phyloP scores from a whole-genome alignment of 2,329 filamentous ascomycete species.

The Fusarium sp. region DNA sequence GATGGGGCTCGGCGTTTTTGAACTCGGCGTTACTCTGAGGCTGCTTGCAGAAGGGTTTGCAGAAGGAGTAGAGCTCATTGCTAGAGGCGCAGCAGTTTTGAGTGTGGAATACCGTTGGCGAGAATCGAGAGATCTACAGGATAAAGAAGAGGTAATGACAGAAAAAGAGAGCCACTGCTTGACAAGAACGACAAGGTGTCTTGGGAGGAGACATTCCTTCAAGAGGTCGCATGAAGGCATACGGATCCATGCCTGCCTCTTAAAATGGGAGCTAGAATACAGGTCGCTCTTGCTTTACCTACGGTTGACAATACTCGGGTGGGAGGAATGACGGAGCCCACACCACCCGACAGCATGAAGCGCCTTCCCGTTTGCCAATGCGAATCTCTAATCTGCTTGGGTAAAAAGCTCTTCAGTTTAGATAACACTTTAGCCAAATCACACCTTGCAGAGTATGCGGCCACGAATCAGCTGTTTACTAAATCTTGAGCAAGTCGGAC shows the following conservation, averaged over 20 bases:
- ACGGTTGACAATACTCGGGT: not conserved
- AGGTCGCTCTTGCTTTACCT: not conserved
- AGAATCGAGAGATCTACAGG: not conserved
- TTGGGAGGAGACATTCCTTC: not conserved
- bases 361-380: too few species aligned
- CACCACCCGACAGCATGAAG: not conserved
- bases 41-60: not conserved
- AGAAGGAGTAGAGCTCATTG: constrained; percentile 25
- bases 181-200: not conserved
- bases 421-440: too few species aligned
- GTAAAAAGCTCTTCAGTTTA: too few species aligned
- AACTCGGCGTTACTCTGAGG: not conserved
- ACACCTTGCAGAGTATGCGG: too few species aligned
- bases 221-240: not conserved
- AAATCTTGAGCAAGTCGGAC: too few species aligned
- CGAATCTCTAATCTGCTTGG: too few species aligned
- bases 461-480: too few species aligned
- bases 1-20: not conserved
- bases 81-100: constrained; percentile 4
- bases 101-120: not conserved
- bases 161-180: not conserved
- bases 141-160: constrained; percentile 1
- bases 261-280: not conserved
- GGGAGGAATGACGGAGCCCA: too few species aligned
- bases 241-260: too few species aligned